Base-by-base conservation (phyloP, 768 basidiomycete species). In the Porpolomopsis calyptriformis region DNA sequence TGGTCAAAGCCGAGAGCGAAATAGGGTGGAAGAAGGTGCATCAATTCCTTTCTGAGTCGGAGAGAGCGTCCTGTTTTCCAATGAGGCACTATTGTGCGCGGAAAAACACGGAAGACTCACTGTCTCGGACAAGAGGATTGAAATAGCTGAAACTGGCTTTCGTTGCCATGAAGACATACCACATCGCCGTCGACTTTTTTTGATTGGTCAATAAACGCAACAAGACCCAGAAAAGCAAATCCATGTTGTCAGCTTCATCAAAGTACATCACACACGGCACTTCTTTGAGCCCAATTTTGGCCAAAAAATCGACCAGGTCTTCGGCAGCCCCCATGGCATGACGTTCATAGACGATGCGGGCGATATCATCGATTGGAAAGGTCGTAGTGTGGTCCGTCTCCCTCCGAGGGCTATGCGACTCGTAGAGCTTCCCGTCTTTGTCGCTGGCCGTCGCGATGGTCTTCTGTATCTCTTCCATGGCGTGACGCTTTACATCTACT, bases 1-100 rank as follows among this genome's bases (percentile, higher is more conserved):
- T 54, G 53, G 18, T 54, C 53, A 31, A 52, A 54, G 23, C 48
- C 53, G 24, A 54, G 40, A 39, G 49, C 43, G 31, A 54, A 31
- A 42, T 46, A 54, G 4, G 52, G 52, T 19, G 24, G 29, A 29
- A 49, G 34, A 18, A 54, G 29, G 14, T 24, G 22, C 34, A 27
- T 26, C 29, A 52, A 1, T 47, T 54, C 50, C 19, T 14, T 4
- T 24, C 31, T 19, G 23, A 50, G 45, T 48, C 39, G 50, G 22
- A 48, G 10, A 46, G 48, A 54, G 31, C 1, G 42, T 43, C 45
- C 55, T 55, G 42, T 1, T 41, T 14, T 29, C 20, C 33, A 9
- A 46, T 25, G 36, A 48, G 35, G 10, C 23, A 19, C 7, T 18
- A 29, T 35, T 22, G 22, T 43, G 43, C 14, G 2, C 3, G 26